Base-by-base conservation (phyloP, 345 rosid species). In the Sapria himalayana region DNA sequence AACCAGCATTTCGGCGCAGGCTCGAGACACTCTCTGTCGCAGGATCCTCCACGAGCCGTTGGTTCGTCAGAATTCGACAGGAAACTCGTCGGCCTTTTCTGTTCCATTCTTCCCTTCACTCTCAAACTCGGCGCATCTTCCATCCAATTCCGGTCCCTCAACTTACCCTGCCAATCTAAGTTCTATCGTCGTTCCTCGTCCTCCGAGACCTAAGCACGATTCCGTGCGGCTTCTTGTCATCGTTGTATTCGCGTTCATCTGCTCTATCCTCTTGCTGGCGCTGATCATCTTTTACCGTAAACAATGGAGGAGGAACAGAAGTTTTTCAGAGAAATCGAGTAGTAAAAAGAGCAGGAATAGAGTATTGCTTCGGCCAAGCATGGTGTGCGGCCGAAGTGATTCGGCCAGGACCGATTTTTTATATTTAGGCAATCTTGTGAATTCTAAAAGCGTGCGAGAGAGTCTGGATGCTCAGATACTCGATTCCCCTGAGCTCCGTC, bases 111-210 rank as follows among this genome's bases (percentile, higher is more conserved):
- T n/a, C n/a, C n/a, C n/a, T n/a, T n/a, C n/a, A n/a, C n/a, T n/a
- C n/a, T n/a, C n/a, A n/a, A n/a, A n/a, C n/a, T n/a, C n/a, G n/a
- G n/a, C n/a, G n/a, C n/a, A n/a, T 66, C 54, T 20, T 70, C 15
- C 93, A 95, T 0, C 43, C 25, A 0, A 60, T 56, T 54, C 48
- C 86, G 9, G 25, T 58, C 15, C 69, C 81, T 31, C 72, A 77
- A 76, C 97, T 20, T 86, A 81, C 54, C 97, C 97, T 0, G 97
- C 93, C 36, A 86, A 86, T 44, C 76, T 86, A 57, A 81, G 94
- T 56, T 73, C 92, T 29, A 74, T 89, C 7, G 66, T 63, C 59
- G 73, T 89, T 36, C 95, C 95, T 7, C 71, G 63, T 49, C 55
- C 84, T 17, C 32, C 71, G 15, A 33, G 49, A 10, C 62, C 77